Evolutionary conservation across 1,284 basidiomycete species (phyloP), one percentile per base, ranked within the genome.

Genomic region (Cystobasidium sp.): DNA sequence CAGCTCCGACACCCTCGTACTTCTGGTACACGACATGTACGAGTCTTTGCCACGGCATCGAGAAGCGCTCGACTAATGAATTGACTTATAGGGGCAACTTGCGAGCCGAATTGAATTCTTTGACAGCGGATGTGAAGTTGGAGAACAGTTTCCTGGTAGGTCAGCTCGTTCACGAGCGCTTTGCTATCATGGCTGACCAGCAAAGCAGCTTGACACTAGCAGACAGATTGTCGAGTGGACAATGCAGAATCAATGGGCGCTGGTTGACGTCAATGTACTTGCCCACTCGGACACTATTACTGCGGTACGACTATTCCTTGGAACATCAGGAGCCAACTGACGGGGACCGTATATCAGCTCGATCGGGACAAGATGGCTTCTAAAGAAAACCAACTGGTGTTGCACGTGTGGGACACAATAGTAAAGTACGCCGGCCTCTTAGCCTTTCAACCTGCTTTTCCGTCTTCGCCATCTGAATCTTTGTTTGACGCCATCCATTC

Each of bases 321-420:
- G 85, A 9, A 43, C 12, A 0, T 3, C 10, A n/a, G 24, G 9
- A 31, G 9, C 44, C 47, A 20, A 63, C 44, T 47, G 14, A 51
- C 46, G 7, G n/a, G 1, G 3, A 4, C 43, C 6, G 6, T 31
- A 6, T n/a, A 31, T 7, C 66, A 79, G 77, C 52, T 64, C 51
- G 76, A 78, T 47, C 58, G 63, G 7, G 74, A 81, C 62, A 81
- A 79, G 41, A 85, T 83, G 84, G 85, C 58, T 6, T 85, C 87
- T 62, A 82, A 84, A 49, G 85, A 86, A 20, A 86, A 84, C 53
- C 87, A 91, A 41, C 83, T 94, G 24, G 82, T 95, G 75, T 85
- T 86, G 7, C 96, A 96, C 80, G 82, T 98, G 3, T 99, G 96
- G 96, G 95, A 98, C 83, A 96, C 97, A 81, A 93, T 94, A 78